Conservation (phyloP, 1,139 yeast genomes). For the Candida albicans region DNA sequence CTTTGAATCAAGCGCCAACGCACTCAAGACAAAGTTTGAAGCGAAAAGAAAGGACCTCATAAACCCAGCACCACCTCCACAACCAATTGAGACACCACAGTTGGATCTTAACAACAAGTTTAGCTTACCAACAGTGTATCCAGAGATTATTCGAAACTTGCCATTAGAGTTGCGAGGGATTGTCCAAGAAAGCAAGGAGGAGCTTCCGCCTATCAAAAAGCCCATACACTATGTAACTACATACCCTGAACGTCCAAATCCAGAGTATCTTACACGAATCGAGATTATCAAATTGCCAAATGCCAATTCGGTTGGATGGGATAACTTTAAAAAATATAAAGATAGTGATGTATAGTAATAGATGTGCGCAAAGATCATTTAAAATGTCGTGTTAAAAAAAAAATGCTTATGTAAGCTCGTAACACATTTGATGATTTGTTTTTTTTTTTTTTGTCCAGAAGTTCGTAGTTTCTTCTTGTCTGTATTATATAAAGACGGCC, state of each 20-base stretch:
- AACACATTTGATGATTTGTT: too few species aligned
- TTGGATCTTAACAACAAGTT: slow-evolving; percentile 23
- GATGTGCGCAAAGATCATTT: too few species aligned
- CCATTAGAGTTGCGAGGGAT: slow-evolving; percentile 37
- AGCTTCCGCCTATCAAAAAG: slow-evolving; percentile 29
- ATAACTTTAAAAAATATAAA: slow-evolving; percentile 40
- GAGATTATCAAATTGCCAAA: slow-evolving; percentile 48
- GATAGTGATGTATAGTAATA: neutral
- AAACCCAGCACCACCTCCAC: slow-evolving; percentile 22
- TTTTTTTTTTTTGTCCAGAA: too few species aligned
- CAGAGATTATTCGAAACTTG: slow-evolving; percentile 32
- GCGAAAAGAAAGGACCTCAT: slow-evolving; percentile 8
- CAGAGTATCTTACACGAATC: slow-evolving; percentile 37
- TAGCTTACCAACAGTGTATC: slow-evolving; percentile 34
- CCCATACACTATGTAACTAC: slow-evolving; percentile 37
- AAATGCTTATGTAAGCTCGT: too few species aligned
- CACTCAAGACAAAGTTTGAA: slow-evolving; percentile 12
- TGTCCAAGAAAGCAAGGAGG: slow-evolving; percentile 15
- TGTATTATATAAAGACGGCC: too few species aligned
- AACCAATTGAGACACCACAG: slow-evolving; percentile 20
- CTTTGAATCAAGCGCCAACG: slow-evolving; percentile 9
- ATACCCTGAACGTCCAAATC: slow-evolving; percentile 28
- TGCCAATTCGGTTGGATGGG: slow-evolving; percentile 50
- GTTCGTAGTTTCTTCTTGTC: too few species aligned
- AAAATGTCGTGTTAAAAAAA: too few species aligned